A percentile compares a stretch with the other conserved stretches of the same genome.
These are phyloP conservation scores for Cercophora samala DNA, from an alignment of 495 filamentous ascomycete genomes.

Conservation along the genomic window DNA sequence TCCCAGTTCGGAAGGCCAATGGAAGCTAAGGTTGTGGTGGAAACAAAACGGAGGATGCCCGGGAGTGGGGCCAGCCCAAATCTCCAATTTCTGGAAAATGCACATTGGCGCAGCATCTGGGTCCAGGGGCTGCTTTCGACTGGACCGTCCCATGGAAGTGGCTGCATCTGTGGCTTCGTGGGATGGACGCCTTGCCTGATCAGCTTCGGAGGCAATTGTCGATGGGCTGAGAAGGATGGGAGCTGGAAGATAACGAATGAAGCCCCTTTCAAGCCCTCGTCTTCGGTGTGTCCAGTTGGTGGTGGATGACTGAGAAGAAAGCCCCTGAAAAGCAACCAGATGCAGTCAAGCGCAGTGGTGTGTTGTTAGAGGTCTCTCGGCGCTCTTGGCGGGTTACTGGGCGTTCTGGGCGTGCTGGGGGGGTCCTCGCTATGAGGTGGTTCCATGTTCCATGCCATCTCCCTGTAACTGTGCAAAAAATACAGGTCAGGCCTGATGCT, in stretches of 20 bases:
- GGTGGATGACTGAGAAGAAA: no score
- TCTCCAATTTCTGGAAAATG: no score
- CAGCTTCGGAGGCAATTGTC: neutral
- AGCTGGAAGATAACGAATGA: neutral
- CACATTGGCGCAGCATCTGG: neutral
- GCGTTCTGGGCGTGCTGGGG: neutral
- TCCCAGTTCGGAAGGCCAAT: no score
- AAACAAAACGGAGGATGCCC: no score
- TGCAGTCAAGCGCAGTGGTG: constrained; percentile 6
- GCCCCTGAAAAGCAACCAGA: constrained; percentile 5
- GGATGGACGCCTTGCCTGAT: neutral
- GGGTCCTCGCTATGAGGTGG: no score
- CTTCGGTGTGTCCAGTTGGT: no score
- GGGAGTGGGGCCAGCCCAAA: no score
- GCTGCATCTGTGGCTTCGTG: neutral
- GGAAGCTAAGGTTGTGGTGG: no score
- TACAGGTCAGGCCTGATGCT: constrained; percentile 1
- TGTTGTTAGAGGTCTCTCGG: constrained; percentile 6
- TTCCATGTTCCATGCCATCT: constrained; percentile 8
- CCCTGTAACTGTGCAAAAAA: constrained; percentile 1
- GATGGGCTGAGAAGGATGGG: no score
- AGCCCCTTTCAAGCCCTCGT: no score
- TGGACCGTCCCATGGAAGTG: neutral
- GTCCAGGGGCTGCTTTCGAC: neutral
- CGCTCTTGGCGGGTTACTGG: constrained; percentile 4